phyloP scores from a whole-genome alignment of 2,329 filamentous ascomycete species.

The Penicillium sp. region DNA sequence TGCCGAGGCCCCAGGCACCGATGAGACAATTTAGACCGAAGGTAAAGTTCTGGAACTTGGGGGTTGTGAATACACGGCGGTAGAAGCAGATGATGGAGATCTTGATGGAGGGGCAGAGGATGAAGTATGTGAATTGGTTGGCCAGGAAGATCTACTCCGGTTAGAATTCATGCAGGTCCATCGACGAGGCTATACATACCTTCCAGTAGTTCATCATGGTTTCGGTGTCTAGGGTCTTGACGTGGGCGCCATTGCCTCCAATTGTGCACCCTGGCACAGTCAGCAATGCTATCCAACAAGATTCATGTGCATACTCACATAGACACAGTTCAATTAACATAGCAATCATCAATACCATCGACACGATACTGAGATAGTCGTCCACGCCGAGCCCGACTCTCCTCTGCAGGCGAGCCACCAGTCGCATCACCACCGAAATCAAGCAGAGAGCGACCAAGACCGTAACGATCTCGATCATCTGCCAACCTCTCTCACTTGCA shows the following conservation, averaged over 20 bases:
- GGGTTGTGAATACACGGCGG: constrained; percentile 33
- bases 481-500: constrained; percentile 24
- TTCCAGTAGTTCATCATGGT: constrained; percentile 32
- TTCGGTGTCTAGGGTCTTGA: constrained; percentile 15
- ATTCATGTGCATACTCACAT: constrained; percentile 21
- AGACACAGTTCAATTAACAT: constrained; percentile 32
- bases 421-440: constrained; percentile 25
- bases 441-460: constrained; percentile 30
- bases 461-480: constrained; percentile 32
- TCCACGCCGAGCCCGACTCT: constrained; percentile 31
- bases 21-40: constrained; percentile 31
- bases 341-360: constrained; percentile 26
- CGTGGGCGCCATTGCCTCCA: constrained; percentile 31
- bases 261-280: constrained; percentile 31
- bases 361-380: constrained; percentile 31
- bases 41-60: constrained; percentile 26
- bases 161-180: not conserved
- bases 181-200: constrained; percentile 19
- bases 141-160: constrained; percentile 33
- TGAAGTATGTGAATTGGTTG: constrained; percentile 37
- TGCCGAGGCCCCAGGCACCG: constrained; percentile 27
- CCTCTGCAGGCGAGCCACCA: constrained; percentile 28
- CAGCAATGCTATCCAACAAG: constrained; percentile 1
- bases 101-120: constrained; percentile 33
- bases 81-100: constrained; percentile 38